Percentiles rank a stretch among this genome's conserved stretches.
Evolutionary conservation across 352 stramenopile genomes (phyloP).

Genomic region (Globisporangium uncinulatum): DNA sequence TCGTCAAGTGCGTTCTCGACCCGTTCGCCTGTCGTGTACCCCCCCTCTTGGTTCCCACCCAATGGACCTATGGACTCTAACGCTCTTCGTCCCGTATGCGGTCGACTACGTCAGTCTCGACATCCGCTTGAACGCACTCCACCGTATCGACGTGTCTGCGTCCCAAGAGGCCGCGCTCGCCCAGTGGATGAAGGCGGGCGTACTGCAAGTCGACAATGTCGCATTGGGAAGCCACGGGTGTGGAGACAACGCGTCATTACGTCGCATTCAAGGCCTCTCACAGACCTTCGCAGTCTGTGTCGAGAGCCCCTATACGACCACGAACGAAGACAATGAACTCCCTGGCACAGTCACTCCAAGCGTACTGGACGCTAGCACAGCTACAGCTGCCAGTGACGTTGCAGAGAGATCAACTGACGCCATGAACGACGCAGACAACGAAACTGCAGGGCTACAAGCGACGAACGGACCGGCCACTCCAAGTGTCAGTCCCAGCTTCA

Average conservation of each 20-base stretch:
- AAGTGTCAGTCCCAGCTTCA: background rate
- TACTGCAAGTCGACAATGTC: conserved; percentile 31
- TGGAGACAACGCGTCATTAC: conserved; percentile 1
- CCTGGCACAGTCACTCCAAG: background rate
- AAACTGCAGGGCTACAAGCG: background rate
- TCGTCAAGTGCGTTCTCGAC: conserved; percentile 17
- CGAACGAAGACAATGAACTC: conserved; percentile 1
- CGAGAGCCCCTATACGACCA: background rate
- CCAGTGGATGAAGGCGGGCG: conserved; percentile 24
- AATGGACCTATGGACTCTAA: background rate
- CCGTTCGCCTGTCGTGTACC: background rate
- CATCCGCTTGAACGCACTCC: conserved; percentile 30
- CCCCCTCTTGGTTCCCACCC: background rate
- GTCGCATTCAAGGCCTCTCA: conserved; percentile 16
- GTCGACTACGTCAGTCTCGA: conserved; percentile 20
- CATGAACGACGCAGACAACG: background rate
- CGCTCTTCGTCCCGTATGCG: background rate
- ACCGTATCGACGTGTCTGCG: conserved; percentile 24
- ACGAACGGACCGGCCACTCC: background rate
- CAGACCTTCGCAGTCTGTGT: conserved; percentile 25
- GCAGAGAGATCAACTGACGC: background rate
- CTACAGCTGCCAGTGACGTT: background rate
- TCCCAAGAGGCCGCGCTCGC: conserved; percentile 21
- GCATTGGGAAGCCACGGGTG: conserved; percentile 5
- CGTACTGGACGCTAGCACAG: background rate